These are phyloP conservation scores for Medicago truncatula DNA, from an alignment of 306 rosid genomes.

Conservation along the genomic window DNA sequence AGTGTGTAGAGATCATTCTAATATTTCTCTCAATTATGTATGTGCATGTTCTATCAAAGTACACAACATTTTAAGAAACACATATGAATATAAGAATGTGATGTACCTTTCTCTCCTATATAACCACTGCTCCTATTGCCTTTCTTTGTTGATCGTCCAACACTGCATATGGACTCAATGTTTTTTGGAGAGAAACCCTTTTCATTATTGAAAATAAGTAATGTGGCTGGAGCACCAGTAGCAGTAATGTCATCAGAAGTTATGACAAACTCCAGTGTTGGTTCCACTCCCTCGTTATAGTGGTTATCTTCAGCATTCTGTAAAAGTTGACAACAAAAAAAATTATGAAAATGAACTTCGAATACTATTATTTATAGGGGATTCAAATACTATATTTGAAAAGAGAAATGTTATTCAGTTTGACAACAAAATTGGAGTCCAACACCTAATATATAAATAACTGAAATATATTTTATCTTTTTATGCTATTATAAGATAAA, in stretches of 20 bases:
- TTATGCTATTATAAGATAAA: no score
- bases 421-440: no score
- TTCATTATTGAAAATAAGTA: conserved; percentile 77
- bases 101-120: conserved; percentile 85
- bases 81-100: not conserved
- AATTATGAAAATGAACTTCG: not conserved
- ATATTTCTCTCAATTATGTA: no score
- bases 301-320: conserved; percentile 88
- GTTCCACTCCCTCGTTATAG: conserved; percentile 53
- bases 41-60: no score
- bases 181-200: conserved; percentile 64
- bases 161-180: conserved; percentile 78
- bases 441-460: no score
- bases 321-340: not conserved
- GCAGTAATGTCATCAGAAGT: conserved; percentile 68
- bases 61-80: not conserved
- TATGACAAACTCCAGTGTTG: conserved; percentile 68
- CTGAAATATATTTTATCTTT: no score
- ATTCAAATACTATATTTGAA: not conserved
- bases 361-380: no score
- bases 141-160: conserved; percentile 81
- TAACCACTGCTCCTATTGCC: conserved; percentile 66
- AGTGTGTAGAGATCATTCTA: no score
- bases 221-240: conserved; percentile 67
- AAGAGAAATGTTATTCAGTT: not conserved